These are phyloP conservation scores for Naganishia vishniacii DNA, from an alignment of 768 basidiomycete genomes.

Conservation along the genomic window DNA sequence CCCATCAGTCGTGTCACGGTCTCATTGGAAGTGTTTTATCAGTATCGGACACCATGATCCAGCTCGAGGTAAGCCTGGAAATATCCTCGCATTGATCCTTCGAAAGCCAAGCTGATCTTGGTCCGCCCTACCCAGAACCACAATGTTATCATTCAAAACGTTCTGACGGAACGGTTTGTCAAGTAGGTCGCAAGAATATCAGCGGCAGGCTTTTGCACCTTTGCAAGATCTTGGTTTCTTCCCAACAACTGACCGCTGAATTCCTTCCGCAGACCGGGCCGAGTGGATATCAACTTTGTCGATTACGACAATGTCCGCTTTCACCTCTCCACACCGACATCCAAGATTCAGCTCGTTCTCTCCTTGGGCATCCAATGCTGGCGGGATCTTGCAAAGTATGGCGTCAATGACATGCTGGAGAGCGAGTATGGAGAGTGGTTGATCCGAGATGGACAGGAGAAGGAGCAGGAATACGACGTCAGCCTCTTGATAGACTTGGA, in stretches of 20 bases:
- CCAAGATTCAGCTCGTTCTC: constrained; percentile 69
- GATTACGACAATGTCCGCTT: constrained; percentile 97
- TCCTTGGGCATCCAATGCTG: constrained; percentile 98
- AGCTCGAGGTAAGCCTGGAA: constrained; percentile 18
- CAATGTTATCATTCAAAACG: constrained; percentile 86
- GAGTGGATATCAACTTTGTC: constrained; percentile 90
- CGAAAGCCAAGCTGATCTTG: background rate
- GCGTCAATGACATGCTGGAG: constrained; percentile 69
- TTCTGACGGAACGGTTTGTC: constrained; percentile 73
- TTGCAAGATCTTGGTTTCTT: constrained; percentile 26
- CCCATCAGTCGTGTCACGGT: too few species aligned
- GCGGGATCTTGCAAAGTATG: constrained; percentile 83
- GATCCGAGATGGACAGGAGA: constrained; percentile 51
- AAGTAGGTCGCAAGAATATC: constrained; percentile 61
- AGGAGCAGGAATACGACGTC: constrained; percentile 84
- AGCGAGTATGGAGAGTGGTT: constrained; percentile 72
- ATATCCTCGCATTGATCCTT: background rate
- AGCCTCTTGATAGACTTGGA: constrained; percentile 82
- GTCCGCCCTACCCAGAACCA: constrained; percentile 55
- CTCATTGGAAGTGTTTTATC: too few species aligned
- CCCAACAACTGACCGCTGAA: constrained; percentile 16
- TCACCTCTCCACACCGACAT: constrained; percentile 79
- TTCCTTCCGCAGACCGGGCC: constrained; percentile 62
- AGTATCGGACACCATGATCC: constrained; percentile 15
- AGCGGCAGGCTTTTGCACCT: constrained; percentile 1